phyloP scores from a whole-genome alignment of 1,139 yeast genomes.

The Protomyces arabidopsidicola region DNA sequence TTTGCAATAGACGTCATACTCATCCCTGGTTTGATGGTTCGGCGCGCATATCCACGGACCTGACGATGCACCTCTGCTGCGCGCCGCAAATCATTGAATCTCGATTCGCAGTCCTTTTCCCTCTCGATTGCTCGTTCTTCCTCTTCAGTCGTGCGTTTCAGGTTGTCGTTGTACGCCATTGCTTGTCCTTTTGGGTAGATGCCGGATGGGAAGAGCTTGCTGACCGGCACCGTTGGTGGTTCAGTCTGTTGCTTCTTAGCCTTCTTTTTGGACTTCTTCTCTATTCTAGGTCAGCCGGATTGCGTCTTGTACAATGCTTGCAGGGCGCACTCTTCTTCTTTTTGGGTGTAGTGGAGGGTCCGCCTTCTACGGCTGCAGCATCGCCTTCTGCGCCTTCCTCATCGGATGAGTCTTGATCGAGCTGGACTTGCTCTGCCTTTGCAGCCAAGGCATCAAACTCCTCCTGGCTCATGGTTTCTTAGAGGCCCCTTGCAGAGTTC shows the following conservation, averaged over 20 bases:
- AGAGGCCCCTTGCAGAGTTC: too few relatives aligned
- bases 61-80: conserved; percentile 95
- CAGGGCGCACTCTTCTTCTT: conserved; percentile 14
- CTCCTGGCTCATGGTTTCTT: background rate
- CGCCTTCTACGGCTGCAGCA: conserved; percentile 60
- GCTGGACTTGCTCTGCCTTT: background rate
- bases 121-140: conserved; percentile 77
- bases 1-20: conserved; percentile 84
- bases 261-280: conserved; percentile 36
- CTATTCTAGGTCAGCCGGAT: conserved; percentile 33
- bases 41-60: conserved; percentile 74
- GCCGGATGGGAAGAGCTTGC: conserved; percentile 63
- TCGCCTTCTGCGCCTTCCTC: conserved; percentile 31
- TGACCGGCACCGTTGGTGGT: conserved; percentile 54
- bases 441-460: background rate
- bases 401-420: conserved; percentile 8
- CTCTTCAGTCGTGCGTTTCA: conserved; percentile 75
- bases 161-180: conserved; percentile 53
- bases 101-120: conserved; percentile 48
- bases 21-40: conserved; percentile 84
- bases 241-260: conserved; percentile 41
- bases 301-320: background rate
- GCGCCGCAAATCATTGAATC: conserved; percentile 85
- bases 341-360: background rate
- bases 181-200: conserved; percentile 78